phyloP scores from a whole-genome alignment of 179 eudicot species.

The Beta corolliflora region DNA sequence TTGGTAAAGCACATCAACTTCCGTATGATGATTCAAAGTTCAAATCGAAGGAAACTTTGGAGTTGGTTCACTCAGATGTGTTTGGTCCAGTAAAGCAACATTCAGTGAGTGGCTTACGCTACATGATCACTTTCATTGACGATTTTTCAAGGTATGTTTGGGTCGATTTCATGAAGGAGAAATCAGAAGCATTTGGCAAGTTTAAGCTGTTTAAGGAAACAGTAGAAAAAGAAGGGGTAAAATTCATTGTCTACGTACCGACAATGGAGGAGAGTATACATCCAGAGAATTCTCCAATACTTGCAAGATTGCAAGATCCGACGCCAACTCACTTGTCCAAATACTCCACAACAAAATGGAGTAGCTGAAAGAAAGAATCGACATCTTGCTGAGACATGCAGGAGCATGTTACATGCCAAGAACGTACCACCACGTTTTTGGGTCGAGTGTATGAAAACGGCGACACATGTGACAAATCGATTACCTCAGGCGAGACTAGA shows the following conservation, averaged over 20 bases:
- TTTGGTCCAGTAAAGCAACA: slow-evolving; percentile 9
- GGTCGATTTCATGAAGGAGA: slow-evolving; percentile 18
- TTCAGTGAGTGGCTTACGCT: slow-evolving; percentile 4
- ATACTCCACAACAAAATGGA: slow-evolving; percentile 12
- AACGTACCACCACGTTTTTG: too few relatives aligned
- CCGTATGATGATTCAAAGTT: slow-evolving; percentile 21
- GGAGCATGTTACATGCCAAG: too few relatives aligned
- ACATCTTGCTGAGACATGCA: neutral
- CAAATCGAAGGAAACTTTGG: neutral
- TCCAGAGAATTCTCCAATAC: neutral
- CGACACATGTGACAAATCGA: slow-evolving; percentile 6
- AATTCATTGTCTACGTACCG: slow-evolving; percentile 1
- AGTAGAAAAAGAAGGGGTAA: slow-evolving; percentile 5
- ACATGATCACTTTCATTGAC: slow-evolving; percentile 21
- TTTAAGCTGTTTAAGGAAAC: slow-evolving; percentile 11
- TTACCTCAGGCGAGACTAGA: slow-evolving; percentile 16
- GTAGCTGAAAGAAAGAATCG: slow-evolving; percentile 19
- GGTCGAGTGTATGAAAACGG: neutral
- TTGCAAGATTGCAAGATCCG: slow-evolving; percentile 9
- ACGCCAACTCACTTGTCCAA: neutral
- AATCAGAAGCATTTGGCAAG: slow-evolving; percentile 3
- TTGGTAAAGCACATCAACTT: slow-evolving; percentile 5
- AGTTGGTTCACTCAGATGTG: slow-evolving; percentile 9
- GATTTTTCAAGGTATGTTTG: slow-evolving; percentile 21
- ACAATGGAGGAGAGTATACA: slow-evolving; percentile 20